Evolutionary conservation across 2,329 filamentous ascomycete species (phyloP).

Genomic region (Pseudohalonectria lignicola): DNA sequence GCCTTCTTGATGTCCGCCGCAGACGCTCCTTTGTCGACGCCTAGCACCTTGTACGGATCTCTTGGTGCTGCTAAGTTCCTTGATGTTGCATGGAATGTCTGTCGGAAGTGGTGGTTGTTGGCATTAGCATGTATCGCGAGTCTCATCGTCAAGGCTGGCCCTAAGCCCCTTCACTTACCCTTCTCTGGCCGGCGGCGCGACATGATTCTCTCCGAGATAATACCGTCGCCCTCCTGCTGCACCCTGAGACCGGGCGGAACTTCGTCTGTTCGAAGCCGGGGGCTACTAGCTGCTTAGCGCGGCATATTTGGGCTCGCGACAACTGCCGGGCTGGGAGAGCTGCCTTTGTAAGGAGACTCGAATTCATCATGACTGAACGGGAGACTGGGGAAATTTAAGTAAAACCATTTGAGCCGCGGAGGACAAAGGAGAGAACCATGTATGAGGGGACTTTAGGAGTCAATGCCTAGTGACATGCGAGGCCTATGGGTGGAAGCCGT

Average conservation of each 20-base stretch:
- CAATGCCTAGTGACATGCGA: no score
- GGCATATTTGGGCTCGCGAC: constrained; percentile 18
- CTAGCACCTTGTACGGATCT: constrained; percentile 81
- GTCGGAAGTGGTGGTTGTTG: no score
- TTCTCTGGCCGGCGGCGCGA: background rate
- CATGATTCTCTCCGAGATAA: background rate
- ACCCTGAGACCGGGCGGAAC: background rate
- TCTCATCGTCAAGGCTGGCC: background rate
- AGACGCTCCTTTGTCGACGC: constrained; percentile 72
- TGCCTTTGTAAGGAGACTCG: constrained; percentile 21
- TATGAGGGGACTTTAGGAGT: no score
- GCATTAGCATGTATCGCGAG: no score
- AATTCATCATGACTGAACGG: no score
- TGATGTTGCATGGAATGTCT: constrained; percentile 52
- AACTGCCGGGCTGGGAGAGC: constrained; percentile 18
- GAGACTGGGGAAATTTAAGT: no score
- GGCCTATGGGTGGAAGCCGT: no score
- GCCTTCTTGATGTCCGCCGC: constrained; percentile 92
- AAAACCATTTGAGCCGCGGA: no score
- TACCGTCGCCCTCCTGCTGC: background rate
- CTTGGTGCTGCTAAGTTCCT: constrained; percentile 38
- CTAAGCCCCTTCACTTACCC: constrained; percentile 2
- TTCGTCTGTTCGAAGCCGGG: background rate
- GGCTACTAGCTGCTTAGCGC: constrained; percentile 12
- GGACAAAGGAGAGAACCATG: no score